Evolutionary conservation across 805 yeast species (phyloP).

Genomic region (Alloascoidea africana): DNA sequence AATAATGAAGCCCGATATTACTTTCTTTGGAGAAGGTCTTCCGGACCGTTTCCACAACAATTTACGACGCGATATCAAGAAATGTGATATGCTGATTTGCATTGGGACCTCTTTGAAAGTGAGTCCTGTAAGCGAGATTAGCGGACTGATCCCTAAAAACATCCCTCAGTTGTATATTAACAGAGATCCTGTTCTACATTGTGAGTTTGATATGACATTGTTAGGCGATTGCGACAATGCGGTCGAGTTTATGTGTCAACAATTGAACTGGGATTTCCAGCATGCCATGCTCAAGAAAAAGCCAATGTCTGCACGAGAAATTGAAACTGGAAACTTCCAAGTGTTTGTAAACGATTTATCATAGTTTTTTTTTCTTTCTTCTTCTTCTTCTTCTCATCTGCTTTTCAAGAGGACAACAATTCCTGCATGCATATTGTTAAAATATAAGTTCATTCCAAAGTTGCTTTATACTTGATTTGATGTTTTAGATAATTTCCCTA

Average conservation of each 20-base stretch:
- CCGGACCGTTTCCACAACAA: slow-evolving; percentile 54
- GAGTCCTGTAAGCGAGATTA: slow-evolving; percentile 82
- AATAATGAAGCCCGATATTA: slow-evolving; percentile 84
- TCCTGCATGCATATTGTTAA: background rate
- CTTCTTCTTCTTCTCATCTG: background rate
- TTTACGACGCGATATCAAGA: slow-evolving; percentile 36
- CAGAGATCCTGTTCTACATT: slow-evolving; percentile 58
- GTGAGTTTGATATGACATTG: slow-evolving; percentile 64
- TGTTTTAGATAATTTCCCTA: background rate
- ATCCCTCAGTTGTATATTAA: slow-evolving; percentile 76
- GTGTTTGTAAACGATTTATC: background rate
- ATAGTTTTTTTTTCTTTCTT: background rate
- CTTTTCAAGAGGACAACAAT: background rate
- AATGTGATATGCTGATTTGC: slow-evolving; percentile 69
- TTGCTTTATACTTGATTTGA: no score
- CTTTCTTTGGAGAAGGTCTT: slow-evolving; percentile 78
- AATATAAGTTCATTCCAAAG: no score
- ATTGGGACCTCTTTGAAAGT: slow-evolving; percentile 88
- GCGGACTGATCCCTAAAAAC: slow-evolving; percentile 52
- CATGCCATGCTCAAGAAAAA: slow-evolving; percentile 31
- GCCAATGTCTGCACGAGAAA: background rate
- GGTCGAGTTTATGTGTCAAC: slow-evolving; percentile 45
- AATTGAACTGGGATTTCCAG: slow-evolving; percentile 43
- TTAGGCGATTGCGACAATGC: slow-evolving; percentile 78
- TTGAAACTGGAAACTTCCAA: background rate